These are phyloP conservation scores for Dioscorea cayenensis DNA, from an alignment of 116 monocot species.

Conservation along the genomic window DNA sequence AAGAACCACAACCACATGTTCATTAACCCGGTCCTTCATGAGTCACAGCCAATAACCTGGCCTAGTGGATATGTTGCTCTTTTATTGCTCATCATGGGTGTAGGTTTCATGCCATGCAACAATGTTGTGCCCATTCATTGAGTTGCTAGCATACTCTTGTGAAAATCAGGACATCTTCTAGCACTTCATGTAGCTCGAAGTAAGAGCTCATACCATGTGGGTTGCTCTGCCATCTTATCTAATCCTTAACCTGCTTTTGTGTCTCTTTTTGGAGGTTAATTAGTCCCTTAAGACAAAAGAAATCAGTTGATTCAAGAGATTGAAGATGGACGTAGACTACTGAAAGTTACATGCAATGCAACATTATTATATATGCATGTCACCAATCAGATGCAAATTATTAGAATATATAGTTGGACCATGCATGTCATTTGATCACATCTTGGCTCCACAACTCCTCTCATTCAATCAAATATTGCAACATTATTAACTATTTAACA, in stretches of 20 bases:
- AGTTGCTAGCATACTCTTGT: not conserved
- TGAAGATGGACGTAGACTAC: not conserved
- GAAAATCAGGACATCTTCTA: not conserved
- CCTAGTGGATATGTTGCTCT: not conserved
- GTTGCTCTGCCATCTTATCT: not conserved
- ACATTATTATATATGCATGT: not conserved
- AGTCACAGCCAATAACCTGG: not conserved
- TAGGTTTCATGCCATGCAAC: conserved; percentile 1
- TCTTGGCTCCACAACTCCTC: not conserved
- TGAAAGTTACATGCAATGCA: not conserved
- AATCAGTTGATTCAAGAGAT: too few relatives aligned
- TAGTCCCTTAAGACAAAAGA: not conserved
- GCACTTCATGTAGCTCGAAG: conserved; percentile 2
- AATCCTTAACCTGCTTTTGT: not conserved
- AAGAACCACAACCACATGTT: conserved; percentile 4
- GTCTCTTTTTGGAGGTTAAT: not conserved
- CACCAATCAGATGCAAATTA: not conserved
- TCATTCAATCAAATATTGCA: not conserved
- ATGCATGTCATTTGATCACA: not conserved
- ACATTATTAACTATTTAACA: not conserved
- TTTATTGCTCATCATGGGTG: not conserved
- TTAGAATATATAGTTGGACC: not conserved
- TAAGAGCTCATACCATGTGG: not conserved
- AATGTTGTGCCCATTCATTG: conserved; percentile 1
- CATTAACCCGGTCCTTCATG: not conserved